Conservation (phyloP, 2,329 filamentous ascomycete species). For the Colletotrichum euphorbiae region DNA sequence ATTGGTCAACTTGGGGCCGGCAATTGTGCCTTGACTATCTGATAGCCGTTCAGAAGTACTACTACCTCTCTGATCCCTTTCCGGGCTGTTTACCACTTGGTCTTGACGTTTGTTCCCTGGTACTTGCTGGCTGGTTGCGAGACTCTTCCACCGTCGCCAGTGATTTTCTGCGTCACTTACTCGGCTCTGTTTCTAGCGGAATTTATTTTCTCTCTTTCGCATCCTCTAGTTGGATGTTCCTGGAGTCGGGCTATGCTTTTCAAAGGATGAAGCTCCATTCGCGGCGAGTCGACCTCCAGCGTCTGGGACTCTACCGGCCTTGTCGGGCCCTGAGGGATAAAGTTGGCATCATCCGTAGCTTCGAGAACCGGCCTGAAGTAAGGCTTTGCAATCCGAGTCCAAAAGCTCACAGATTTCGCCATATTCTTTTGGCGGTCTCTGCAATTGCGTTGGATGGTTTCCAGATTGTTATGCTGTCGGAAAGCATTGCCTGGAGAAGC, state of each 20-base stretch:
- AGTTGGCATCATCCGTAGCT: slow-evolving; percentile 41
- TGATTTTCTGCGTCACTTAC: neutral
- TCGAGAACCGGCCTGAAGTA: slow-evolving; percentile 53
- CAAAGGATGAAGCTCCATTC: slow-evolving; percentile 57
- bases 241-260: slow-evolving; percentile 50
- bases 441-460: slow-evolving; percentile 51
- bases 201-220: neutral
- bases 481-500: neutral
- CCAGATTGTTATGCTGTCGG: slow-evolving; percentile 45
- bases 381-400: slow-evolving; percentile 54
- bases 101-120: too few relatives aligned
- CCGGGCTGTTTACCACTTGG: too few relatives aligned
- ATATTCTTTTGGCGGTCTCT: slow-evolving; percentile 47
- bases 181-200: neutral
- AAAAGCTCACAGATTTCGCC: slow-evolving; percentile 51
- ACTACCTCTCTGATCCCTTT: neutral
- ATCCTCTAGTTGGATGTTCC: neutral
- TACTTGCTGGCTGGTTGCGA: too few relatives aligned
- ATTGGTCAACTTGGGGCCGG: neutral
- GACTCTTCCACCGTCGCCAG: neutral
- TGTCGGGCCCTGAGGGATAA: slow-evolving; percentile 44
- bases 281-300: slow-evolving; percentile 50
- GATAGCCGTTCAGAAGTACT: neutral
- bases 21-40: too few relatives aligned
- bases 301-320: slow-evolving; percentile 49